Evolutionary conservation across 179 eudicot species (phyloP).

Genomic region (Sideroxylon spinosum): DNA sequence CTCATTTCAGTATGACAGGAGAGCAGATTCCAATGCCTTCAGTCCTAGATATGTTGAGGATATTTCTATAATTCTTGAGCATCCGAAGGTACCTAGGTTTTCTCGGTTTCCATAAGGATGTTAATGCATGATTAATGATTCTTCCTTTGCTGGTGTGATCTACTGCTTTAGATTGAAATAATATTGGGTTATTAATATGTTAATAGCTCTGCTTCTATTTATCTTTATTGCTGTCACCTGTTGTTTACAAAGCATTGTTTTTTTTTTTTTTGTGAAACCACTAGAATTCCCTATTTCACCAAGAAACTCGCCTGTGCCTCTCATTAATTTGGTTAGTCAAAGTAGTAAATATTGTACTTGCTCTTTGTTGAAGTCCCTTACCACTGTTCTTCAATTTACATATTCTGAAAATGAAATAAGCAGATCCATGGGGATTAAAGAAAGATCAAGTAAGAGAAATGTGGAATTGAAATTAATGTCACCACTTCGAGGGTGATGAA

Average conservation of each 20-base stretch:
- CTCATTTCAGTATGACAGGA: slow-evolving; percentile 71
- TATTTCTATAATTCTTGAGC: slow-evolving; percentile 58
- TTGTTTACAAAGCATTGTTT: slow-evolving; percentile 5
- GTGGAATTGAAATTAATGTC: too few species aligned
- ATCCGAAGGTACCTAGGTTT: slow-evolving; percentile 49
- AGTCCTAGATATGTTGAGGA: slow-evolving; percentile 91
- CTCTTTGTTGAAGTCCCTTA: too few species aligned
- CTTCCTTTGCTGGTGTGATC: too few species aligned
- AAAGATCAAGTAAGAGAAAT: too few species aligned
- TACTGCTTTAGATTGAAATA: too few species aligned
- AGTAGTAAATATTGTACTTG: too few species aligned
- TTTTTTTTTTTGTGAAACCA: neutral
- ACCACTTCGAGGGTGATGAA: too few species aligned
- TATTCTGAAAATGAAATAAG: too few species aligned
- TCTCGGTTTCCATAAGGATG: neutral
- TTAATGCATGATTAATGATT: neutral
- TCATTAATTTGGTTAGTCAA: neutral
- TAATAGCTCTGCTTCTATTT: too few species aligned
- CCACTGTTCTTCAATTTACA: too few species aligned
- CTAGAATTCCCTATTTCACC: neutral
- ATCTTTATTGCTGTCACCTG: neutral
- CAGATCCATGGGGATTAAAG: too few species aligned
- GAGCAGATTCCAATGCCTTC: slow-evolving; percentile 80
- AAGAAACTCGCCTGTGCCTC: neutral
- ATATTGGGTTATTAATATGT: too few species aligned